Evolutionary conservation across 2,329 filamentous ascomycete species (phyloP), one percentile per base, ranked within the genome.

Genomic region (Xylaria sp.): DNA sequence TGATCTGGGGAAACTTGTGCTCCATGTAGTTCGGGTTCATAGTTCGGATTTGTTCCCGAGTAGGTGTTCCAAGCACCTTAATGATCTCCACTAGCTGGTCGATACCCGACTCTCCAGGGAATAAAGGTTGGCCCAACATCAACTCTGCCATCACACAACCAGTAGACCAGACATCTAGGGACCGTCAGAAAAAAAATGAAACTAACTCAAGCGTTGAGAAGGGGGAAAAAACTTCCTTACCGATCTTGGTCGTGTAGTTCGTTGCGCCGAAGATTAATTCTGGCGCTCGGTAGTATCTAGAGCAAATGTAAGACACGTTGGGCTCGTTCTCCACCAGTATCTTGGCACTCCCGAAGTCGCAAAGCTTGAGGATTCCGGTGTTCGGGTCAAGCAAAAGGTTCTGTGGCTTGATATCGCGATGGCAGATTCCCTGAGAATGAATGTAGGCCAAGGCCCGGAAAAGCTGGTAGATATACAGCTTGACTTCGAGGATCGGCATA

Each of bases 1-100:
- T 99, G 80, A 99, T 99, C 77, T 99, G 94, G 52, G 94, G 94
- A 78, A 99, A 99, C 80, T 97, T 97, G 80, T 99, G 94, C 79
- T 99, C 94, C 94, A 99, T 99, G 78, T 99, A 99, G 78, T 99
- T 99, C 61, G 94, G 94, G 77, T 99, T 99, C 94, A 99, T 99
- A 66, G 94, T 99, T 68, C 94, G 90, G 72, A 99, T 99, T 77
- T 99, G 94, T 75, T 99, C 94, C 66, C 94, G 85, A 42, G 94
- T 97, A 16, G 94, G 94, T 16, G 94, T 99, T 61, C 94, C 94
- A 62, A 99, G 80, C 56, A 99, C 93, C 79, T 99, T 99, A 83
- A 99, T 99, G 74, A 99, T 99, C 77, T 99, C 94, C 51, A 99
- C 94, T 53, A 99, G 81, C 75, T 99, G 94, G 74, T 99, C 94